Conservation (phyloP, 1,284 basidiomycete genomes). For the Lentinula novae-zelandiae region DNA sequence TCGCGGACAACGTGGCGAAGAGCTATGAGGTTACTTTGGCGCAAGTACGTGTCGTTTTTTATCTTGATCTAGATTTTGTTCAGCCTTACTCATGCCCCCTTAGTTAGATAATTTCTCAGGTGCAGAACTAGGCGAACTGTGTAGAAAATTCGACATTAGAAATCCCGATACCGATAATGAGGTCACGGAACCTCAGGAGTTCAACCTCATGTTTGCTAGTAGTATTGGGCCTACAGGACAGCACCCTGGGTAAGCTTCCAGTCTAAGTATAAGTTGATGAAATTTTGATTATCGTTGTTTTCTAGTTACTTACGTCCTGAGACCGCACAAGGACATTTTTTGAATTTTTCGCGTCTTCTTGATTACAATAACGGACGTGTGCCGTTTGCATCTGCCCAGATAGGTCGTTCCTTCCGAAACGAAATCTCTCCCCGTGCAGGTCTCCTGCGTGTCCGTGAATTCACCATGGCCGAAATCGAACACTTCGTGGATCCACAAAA, state of each 20-base stretch:
- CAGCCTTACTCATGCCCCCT: not conserved
- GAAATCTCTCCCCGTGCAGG: conserved; percentile 98
- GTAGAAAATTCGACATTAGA: conserved; percentile 77
- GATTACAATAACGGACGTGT: conserved; percentile 98
- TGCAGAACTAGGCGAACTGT: conserved; percentile 84
- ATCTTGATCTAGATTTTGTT: not conserved
- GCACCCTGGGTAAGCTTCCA: conserved; percentile 74
- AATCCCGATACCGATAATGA: conserved; percentile 95
- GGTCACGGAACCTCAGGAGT: conserved; percentile 89
- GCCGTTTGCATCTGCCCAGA: conserved; percentile 96
- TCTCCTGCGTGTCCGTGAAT: conserved; percentile 95
- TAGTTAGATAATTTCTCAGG: conserved; percentile 97
- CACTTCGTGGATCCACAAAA: conserved; percentile 96
- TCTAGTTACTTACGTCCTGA: conserved; percentile 91
- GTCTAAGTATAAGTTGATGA: too few species aligned
- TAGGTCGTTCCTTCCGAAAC: conserved; percentile 96
- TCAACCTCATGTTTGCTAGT: conserved; percentile 99
- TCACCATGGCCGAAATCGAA: conserved; percentile 99
- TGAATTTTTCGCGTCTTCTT: conserved; percentile 95
- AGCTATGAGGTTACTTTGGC: conserved; percentile 86
- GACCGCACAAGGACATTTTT: conserved; percentile 98
- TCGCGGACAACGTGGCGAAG: conserved; percentile 72
- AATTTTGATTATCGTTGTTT: not conserved
- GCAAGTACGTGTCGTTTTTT: conserved; percentile 51
- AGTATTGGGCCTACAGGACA: conserved; percentile 98